These are phyloP conservation scores for Fusarium poae DNA, from an alignment of 2,329 filamentous ascomycete genomes.

Conservation along the genomic window DNA sequence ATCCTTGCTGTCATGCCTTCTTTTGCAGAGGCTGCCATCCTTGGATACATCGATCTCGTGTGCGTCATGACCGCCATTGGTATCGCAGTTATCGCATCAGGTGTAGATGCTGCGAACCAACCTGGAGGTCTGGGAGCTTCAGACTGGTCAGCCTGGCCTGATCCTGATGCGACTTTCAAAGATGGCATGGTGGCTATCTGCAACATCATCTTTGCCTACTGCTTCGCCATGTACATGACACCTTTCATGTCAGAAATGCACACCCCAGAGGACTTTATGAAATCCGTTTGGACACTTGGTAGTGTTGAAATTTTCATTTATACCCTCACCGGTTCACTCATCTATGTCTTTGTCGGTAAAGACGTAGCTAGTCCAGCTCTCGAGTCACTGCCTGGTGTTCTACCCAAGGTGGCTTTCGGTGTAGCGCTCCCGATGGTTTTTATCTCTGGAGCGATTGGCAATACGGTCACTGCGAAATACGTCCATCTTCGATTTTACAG, in stretches of 20 bases:
- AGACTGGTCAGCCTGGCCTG: conserved; percentile 57
- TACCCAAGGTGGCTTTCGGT: conserved; percentile 55
- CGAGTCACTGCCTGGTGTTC: conserved; percentile 66
- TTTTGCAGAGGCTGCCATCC: conserved; percentile 50
- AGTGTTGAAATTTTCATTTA: conserved; percentile 71
- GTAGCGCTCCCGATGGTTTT: conserved; percentile 76
- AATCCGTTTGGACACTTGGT: conserved; percentile 71
- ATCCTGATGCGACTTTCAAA: conserved; percentile 58
- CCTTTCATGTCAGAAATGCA: conserved; percentile 62
- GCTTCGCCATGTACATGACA: conserved; percentile 61
- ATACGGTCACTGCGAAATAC: conserved; percentile 58
- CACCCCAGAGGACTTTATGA: conserved; percentile 56
- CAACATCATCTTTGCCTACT: conserved; percentile 77
- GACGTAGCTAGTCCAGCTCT: conserved; percentile 73
- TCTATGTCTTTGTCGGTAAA: conserved; percentile 74
- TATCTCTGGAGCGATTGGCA: conserved; percentile 73
- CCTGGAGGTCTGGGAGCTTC: conserved; percentile 20
- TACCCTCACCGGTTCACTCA: conserved; percentile 70
- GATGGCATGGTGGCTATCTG: conserved; percentile 68
- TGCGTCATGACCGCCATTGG: conserved; percentile 65
- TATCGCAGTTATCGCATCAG: conserved; percentile 73
- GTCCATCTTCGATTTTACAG: conserved; percentile 52
- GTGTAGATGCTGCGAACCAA: conserved; percentile 52
- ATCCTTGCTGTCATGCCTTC: conserved; percentile 58
- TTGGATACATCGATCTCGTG: conserved; percentile 47